Conservation (phyloP, 129 eudicot genomes). For the Kitagawia praeruptora region DNA sequence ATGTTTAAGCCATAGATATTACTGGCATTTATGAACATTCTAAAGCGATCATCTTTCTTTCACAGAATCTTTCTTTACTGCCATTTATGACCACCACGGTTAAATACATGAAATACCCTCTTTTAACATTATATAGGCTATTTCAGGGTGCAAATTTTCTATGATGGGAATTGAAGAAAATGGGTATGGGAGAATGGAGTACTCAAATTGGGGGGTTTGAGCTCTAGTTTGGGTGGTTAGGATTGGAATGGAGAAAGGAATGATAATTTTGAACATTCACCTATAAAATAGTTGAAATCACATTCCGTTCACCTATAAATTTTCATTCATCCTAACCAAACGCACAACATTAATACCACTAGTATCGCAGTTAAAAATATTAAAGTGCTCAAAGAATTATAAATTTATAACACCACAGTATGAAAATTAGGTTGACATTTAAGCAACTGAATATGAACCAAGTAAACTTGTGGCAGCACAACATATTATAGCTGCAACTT, state of each 20-base stretch:
- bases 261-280: too few relatives aligned
- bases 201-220: too few relatives aligned
- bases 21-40: neutral
- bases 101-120: too few relatives aligned
- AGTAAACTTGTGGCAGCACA: neutral
- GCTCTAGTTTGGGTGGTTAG: too few relatives aligned
- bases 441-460: neutral
- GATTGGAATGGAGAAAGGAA: too few relatives aligned
- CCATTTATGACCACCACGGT: neutral
- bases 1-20: neutral
- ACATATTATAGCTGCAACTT: neutral
- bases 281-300: too few relatives aligned
- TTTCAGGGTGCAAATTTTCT: neutral
- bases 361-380: neutral
- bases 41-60: neutral
- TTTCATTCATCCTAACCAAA: too few relatives aligned
- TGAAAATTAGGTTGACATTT: neutral
- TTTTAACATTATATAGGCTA: too few relatives aligned
- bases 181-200: too few relatives aligned
- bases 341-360: neutral
- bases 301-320: too few relatives aligned
- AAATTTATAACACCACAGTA: neutral
- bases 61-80: neutral
- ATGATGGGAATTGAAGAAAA: too few relatives aligned
- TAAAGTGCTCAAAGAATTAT: neutral